A percentile compares a stretch with the other conserved stretches of the same genome.
Conservation (phyloP, 2,329 filamentous ascomycete species). For the Lecanicillium sp. region DNA sequence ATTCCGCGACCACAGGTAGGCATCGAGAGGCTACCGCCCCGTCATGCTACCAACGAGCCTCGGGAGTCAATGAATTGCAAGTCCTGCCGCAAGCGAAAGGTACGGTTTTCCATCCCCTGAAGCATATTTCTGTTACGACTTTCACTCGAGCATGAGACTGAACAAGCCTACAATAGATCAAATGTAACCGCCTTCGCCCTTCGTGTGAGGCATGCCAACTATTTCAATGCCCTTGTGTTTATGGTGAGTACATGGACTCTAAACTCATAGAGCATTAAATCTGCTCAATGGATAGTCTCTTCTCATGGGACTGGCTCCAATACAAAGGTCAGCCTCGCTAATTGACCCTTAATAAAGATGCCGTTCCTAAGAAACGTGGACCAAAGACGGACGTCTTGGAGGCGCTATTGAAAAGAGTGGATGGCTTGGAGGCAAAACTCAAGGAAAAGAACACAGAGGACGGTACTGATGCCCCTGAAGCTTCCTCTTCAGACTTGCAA, state of each 20-base stretch:
- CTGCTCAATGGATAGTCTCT: no score
- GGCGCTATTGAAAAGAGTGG: slow-evolving; percentile 74
- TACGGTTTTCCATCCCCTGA: slow-evolving; percentile 35
- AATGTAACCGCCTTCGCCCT: slow-evolving; percentile 78
- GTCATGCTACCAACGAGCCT: slow-evolving; percentile 64
- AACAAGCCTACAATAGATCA: slow-evolving; percentile 57
- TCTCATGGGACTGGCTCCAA: no score
- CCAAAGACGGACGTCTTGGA: slow-evolving; percentile 87
- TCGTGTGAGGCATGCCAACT: slow-evolving; percentile 85
- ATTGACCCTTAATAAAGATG: slow-evolving; percentile 50
- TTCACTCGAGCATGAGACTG: no score
- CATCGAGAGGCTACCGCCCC: slow-evolving; percentile 68
- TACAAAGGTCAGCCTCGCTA: no score
- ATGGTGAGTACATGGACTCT: slow-evolving; percentile 50
- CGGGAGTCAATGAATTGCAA: slow-evolving; percentile 95
- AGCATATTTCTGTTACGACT: no score
- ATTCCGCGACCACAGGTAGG: slow-evolving; percentile 72
- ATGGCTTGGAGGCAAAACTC: slow-evolving; percentile 73
- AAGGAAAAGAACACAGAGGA: slow-evolving; percentile 52
- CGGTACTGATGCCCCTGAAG: not conserved
- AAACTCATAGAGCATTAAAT: not conserved
- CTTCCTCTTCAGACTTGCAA: slow-evolving; percentile 4
- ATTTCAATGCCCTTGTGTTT: slow-evolving; percentile 81
- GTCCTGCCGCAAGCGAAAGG: slow-evolving; percentile 87
- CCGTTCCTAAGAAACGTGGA: slow-evolving; percentile 80